Percentiles rank a stretch among this genome's conserved stretches.
Evolutionary conservation across 352 stramenopile species (phyloP).

Genomic region (Blastocystis sp.): DNA sequence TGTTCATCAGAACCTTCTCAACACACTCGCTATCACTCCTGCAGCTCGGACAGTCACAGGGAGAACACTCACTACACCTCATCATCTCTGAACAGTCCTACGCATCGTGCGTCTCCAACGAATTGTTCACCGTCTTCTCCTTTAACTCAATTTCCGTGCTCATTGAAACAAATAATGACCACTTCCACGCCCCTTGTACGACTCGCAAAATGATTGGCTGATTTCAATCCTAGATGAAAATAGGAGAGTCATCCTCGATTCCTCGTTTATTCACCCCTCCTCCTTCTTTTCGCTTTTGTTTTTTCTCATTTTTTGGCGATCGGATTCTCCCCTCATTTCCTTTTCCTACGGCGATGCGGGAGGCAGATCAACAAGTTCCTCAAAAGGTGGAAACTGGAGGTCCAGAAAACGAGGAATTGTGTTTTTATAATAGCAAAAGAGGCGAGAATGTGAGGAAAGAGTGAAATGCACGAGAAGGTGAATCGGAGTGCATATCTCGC

Average conservation of each 20-base stretch:
- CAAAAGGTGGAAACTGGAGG: not conserved
- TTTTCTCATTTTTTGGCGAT: not conserved
- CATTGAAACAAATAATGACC: slow-evolving; percentile 24
- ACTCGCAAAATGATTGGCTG: slow-evolving; percentile 1
- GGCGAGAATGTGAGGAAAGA: no score
- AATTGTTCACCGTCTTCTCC: not conserved
- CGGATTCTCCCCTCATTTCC: not conserved
- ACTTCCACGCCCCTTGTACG: not conserved
- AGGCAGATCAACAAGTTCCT: not conserved
- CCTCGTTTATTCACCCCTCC: not conserved
- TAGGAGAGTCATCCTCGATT: slow-evolving; percentile 42
- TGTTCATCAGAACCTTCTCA: not conserved
- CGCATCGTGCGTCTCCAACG: not conserved
- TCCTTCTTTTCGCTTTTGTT: not conserved
- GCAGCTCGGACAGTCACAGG: not conserved
- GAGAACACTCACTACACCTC: not conserved
- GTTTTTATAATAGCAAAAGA: slow-evolving; percentile 12
- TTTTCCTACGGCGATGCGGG: not conserved
- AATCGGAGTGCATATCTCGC: not conserved
- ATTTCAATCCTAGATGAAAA: slow-evolving; percentile 33
- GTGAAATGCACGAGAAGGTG: not conserved
- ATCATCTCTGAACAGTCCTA: not conserved
- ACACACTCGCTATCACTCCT: not conserved
- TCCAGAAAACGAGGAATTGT: not conserved
- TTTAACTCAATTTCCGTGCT: slow-evolving; percentile 15